Conservation (phyloP, 2,329 filamentous ascomycete species). For the Verticillium albo-atrum region DNA sequence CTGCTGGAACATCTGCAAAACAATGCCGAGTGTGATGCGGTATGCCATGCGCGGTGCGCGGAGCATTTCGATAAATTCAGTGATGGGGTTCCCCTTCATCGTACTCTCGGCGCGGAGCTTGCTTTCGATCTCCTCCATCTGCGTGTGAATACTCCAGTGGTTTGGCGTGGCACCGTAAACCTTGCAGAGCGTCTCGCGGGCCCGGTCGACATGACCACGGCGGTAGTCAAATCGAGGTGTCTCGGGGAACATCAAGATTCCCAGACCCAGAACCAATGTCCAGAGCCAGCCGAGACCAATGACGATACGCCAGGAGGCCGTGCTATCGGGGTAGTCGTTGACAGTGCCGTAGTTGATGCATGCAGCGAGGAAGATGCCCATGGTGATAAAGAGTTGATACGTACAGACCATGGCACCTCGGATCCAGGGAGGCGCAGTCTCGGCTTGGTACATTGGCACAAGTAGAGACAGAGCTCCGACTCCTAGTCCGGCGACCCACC, state of each 20-base stretch:
- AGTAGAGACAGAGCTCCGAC: constrained; percentile 62
- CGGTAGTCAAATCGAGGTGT: constrained; percentile 49
- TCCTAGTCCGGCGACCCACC: constrained; percentile 61
- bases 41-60: constrained; percentile 60
- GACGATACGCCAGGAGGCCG: constrained; percentile 58
- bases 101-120: constrained; percentile 46
- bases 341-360: constrained; percentile 60
- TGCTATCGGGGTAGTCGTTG: constrained; percentile 34
- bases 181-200: constrained; percentile 40
- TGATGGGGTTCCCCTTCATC: constrained; percentile 33
- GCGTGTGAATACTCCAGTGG: constrained; percentile 39
- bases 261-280: constrained; percentile 40
- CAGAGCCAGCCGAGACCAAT: constrained; percentile 49
- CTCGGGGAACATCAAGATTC: constrained; percentile 47
- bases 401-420: constrained; percentile 60
- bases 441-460: constrained; percentile 71
- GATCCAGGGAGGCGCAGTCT: constrained; percentile 63
- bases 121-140: constrained; percentile 48
- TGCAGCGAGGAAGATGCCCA: constrained; percentile 60
- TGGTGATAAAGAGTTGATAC: constrained; percentile 69
- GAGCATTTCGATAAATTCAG: constrained; percentile 55
- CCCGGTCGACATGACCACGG: constrained; percentile 39
- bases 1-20: constrained; percentile 63
- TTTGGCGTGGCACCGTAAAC: constrained; percentile 41
- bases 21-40: constrained; percentile 55